phyloP scores from a whole-genome alignment of 1,284 basidiomycete genomes.

The Entoloma clypeatum region DNA sequence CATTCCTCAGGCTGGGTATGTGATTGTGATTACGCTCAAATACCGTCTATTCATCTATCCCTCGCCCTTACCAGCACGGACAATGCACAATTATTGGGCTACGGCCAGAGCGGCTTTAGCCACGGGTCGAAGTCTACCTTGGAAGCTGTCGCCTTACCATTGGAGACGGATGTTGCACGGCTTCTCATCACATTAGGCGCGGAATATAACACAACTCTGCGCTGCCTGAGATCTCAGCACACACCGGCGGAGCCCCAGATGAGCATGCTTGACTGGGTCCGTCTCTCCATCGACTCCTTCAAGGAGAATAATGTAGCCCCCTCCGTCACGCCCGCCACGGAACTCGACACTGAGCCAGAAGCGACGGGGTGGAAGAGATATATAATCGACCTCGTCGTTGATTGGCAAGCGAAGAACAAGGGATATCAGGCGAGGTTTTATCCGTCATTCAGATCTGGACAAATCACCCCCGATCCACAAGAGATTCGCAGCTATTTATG shows the following conservation, averaged over 20 bases:
- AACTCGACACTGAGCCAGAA: constrained; percentile 4
- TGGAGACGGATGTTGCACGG: constrained; percentile 42
- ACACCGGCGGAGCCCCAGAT: constrained; percentile 18
- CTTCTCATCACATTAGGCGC: constrained; percentile 44
- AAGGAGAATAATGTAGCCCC: constrained; percentile 19
- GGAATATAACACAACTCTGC: constrained; percentile 34
- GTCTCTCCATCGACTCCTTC: constrained; percentile 26
- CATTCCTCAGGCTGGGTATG: constrained; percentile 25
- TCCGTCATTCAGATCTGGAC: too few relatives aligned
- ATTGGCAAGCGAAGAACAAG: constrained; percentile 1
- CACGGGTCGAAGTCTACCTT: constrained; percentile 25
- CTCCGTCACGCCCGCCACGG: constrained; percentile 7
- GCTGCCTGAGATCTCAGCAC: constrained; percentile 19
- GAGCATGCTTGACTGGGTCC: constrained; percentile 42
- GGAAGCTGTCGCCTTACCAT: constrained; percentile 28
- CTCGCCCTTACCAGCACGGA: too few relatives aligned
- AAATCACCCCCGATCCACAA: constrained; percentile 3
- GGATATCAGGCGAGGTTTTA: not conserved
- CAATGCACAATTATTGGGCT: too few relatives aligned
- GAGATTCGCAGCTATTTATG: constrained; percentile 28
- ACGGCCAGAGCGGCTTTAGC: constrained; percentile 15
- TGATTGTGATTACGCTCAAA: constrained; percentile 23
- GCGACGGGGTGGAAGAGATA: constrained; percentile 26
- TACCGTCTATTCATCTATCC: not conserved
- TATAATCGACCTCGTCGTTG: constrained; percentile 5